Evolutionary conservation across 441 rosid species (phyloP), one percentile per base, ranked within the genome.

Genomic region (Dalechampia spathulata): DNA sequence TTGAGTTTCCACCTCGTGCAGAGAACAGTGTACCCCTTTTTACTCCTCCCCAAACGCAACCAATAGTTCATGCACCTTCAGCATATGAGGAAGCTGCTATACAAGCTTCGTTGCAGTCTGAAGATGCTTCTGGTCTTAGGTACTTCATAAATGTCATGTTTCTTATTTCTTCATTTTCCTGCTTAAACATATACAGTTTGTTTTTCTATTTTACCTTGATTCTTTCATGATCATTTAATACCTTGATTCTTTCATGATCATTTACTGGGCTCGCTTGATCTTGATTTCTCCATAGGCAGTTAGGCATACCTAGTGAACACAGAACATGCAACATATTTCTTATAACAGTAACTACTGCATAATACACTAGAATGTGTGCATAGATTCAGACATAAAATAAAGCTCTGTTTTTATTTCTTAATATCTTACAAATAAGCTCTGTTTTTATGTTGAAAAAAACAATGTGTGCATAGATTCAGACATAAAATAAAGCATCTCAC

Each of bases 21-120:
- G 97, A 85, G 76, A 79, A 80, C 66, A 69, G 73, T 54, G 96
- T 89, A 13, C 96, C 96, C 3, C 69, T 93, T 58, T 93, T 89
- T 69, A 89, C 99, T 64, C 99, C 99, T 45, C 97, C 99, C n/a
- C 97, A 89, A 69, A 80, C 97, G 49, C 96, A 89, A 61, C 85
- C 97, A 15, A 65, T 81, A 65, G 75, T 64, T 52, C 78, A 77
- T 22, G 77, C 76, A 36, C 64, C 71, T 75, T 57, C 80, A 55
- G 50, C 72, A 37, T 83, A 72, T 71, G 96, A 93, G 67, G 96
- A 85, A 75, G 96, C 84, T 70, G 99, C 90, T 58, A 85, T 92
- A 58, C 85, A 89, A 72, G 96, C 92, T 51, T 92, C 95, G 30
- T 78, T 92, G 45, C 83, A 80, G 78, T 70, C 87, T 55, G 97